Evolutionary conservation across 768 basidiomycete genomes (phyloP).

Genomic region (Boletales sp.): DNA sequence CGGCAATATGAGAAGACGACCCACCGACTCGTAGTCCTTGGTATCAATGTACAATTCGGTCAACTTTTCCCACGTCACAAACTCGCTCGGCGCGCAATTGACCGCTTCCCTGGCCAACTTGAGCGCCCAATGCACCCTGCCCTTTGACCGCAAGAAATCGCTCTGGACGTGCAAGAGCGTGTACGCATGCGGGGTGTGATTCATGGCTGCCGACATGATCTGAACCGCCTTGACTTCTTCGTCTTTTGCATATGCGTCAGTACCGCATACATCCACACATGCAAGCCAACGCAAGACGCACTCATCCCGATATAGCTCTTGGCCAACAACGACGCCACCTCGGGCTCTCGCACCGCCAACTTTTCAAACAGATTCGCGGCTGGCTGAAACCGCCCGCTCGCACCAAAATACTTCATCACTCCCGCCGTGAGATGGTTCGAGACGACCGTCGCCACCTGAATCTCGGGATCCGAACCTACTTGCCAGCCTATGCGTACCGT

Average conservation of each 20-base stretch:
- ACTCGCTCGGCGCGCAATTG: conserved; percentile 97
- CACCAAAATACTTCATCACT: conserved; percentile 95
- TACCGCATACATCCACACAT: not conserved
- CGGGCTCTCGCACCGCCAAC: conserved; percentile 78
- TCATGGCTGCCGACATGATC: conserved; percentile 82
- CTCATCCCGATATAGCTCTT: conserved; percentile 96
- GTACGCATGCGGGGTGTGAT: conserved; percentile 89
- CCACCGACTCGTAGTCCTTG: conserved; percentile 73
- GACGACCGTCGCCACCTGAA: conserved; percentile 94
- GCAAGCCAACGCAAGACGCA: conserved; percentile 39
- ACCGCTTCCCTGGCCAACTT: conserved; percentile 93
- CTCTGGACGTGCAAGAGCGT: conserved; percentile 92
- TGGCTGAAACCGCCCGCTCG: conserved; percentile 80
- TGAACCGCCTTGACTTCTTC: conserved; percentile 98
- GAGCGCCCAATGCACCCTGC: conserved; percentile 82
- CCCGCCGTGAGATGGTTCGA: conserved; percentile 96
- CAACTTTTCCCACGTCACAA: conserved; percentile 98
- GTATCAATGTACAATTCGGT: conserved; percentile 93
- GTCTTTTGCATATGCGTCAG: conserved; percentile 47
- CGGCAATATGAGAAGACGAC: not conserved
- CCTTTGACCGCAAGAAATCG: conserved; percentile 88
- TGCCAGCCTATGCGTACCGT: conserved; percentile 74
- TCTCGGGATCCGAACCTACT: conserved; percentile 97
- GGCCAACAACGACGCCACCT: conserved; percentile 84
- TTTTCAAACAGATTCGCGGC: conserved; percentile 96